Conservation (phyloP, 2,329 filamentous ascomycete genomes). For the Paracorniculantispora psalliotae region DNA sequence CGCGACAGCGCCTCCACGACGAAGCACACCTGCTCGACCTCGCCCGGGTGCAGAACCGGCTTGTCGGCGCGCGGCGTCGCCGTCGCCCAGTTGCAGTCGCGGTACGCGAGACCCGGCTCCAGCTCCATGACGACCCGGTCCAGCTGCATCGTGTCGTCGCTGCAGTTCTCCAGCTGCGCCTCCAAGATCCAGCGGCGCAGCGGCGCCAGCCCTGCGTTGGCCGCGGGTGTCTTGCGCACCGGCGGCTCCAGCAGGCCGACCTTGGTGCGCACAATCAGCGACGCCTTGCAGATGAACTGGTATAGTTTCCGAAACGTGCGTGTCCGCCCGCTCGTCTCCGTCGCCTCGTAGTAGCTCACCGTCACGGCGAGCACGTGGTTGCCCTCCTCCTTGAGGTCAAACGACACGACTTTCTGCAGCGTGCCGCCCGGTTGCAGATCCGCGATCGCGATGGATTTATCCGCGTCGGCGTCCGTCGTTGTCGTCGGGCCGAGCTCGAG, state of each 20-base stretch:
- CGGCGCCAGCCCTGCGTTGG: background rate
- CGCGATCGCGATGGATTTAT: background rate
- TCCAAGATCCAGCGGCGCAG: conserved; percentile 67
- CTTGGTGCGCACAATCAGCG: conserved; percentile 87
- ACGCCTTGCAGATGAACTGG: conserved; percentile 89
- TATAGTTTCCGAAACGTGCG: conserved; percentile 93
- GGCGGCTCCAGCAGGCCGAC: conserved; percentile 53
- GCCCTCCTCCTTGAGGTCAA: conserved; percentile 90
- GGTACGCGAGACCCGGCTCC: conserved; percentile 45
- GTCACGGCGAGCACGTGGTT: conserved; percentile 91
- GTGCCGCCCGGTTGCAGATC: conserved; percentile 61
- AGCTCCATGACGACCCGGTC: conserved; percentile 58
- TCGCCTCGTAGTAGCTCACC: conserved; percentile 87
- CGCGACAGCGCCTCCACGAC: conserved; percentile 40
- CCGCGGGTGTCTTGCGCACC: background rate
- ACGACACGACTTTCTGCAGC: conserved; percentile 74
- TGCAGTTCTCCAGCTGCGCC: conserved; percentile 92
- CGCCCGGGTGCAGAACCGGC: conserved; percentile 56
- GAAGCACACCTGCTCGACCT: conserved; percentile 64
- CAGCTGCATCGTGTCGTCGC: conserved; percentile 74
- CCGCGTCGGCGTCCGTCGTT: conserved; percentile 3
- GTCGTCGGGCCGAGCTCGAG: conserved; percentile 51
- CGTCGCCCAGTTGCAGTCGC: conserved; percentile 54
- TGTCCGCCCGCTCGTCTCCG: conserved; percentile 63
- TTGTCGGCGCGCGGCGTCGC: conserved; percentile 24